A percentile compares a stretch with the other conserved stretches of the same genome.
Conservation (phyloP, 305 asterid genomes). For the Fraxinus sp. region DNA sequence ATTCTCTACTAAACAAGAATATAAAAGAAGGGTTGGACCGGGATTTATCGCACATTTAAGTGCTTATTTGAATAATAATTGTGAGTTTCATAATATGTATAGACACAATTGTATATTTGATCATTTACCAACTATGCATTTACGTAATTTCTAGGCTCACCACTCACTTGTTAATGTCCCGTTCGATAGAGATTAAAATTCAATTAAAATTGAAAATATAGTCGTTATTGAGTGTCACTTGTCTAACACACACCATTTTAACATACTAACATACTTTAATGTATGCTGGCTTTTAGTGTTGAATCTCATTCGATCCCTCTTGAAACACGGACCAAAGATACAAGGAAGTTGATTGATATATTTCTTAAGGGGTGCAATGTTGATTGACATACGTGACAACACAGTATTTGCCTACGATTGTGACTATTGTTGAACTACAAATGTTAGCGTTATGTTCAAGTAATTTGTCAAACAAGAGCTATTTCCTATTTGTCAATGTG, state of each 20-base stretch:
- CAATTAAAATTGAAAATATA: too few species aligned
- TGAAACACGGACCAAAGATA: neutral
- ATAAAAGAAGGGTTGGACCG: neutral
- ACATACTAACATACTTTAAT: neutral
- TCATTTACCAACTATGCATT: neutral
- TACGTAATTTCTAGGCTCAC: neutral
- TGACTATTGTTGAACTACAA: neutral
- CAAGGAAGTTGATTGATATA: neutral
- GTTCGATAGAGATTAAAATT: too few species aligned
- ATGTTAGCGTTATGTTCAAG: neutral
- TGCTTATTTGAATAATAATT: neutral
- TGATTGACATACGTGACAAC: neutral
- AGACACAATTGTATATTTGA: too few species aligned
- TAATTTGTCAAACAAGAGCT: neutral
- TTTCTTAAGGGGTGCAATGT: neutral
- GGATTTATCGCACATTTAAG: neutral
- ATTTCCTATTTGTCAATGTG: neutral
- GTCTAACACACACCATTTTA: neutral
- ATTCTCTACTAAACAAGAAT: neutral
- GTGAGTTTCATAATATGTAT: neutral
- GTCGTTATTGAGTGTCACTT: too few species aligned
- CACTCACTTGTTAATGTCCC: too few species aligned
- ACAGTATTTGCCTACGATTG: neutral
- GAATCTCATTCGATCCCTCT: neutral
- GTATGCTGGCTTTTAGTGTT: neutral